phyloP scores from a whole-genome alignment of 768 basidiomycete species.

The Tremella mesenterica region DNA sequence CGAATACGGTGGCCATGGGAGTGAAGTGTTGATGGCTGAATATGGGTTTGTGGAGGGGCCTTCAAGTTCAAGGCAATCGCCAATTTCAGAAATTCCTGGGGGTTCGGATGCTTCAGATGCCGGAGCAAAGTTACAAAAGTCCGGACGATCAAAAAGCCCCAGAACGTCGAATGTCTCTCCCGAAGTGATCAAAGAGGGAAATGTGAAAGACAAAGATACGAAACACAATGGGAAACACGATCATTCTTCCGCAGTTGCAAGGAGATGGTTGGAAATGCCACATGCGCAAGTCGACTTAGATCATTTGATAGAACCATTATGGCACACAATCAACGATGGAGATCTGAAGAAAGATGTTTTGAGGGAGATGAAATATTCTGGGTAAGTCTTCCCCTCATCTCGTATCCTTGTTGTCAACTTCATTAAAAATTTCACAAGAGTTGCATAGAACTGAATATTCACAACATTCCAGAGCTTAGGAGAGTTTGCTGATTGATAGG shows the following conservation, averaged over 20 bases:
- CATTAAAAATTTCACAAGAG: no score
- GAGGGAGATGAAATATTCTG: conserved; percentile 67
- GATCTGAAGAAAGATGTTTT: conserved; percentile 53
- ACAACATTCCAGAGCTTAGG: neutral
- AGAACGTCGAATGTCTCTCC: no score
- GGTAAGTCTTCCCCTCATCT: conserved; percentile 49
- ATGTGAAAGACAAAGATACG: no score
- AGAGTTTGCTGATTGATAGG: conserved; percentile 48
- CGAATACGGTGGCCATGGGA: conserved; percentile 71
- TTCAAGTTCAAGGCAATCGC: neutral
- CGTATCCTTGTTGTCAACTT: neutral
- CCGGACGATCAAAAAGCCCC: no score
- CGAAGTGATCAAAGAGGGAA: no score
- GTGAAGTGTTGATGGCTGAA: conserved; percentile 69
- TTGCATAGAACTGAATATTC: no score
- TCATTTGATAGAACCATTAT: conserved; percentile 48
- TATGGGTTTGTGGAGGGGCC: conserved; percentile 66
- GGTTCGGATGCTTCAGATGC: no score
- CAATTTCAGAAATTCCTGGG: no score
- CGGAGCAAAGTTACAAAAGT: no score
- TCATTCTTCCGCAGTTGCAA: conserved; percentile 4
- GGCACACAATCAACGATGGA: conserved; percentile 42
- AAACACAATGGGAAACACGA: no score
- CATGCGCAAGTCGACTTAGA: conserved; percentile 60
- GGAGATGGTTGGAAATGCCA: conserved; percentile 25